phyloP scores from a whole-genome alignment of 352 stramenopile species.

The Phytophthora aleatoria region DNA sequence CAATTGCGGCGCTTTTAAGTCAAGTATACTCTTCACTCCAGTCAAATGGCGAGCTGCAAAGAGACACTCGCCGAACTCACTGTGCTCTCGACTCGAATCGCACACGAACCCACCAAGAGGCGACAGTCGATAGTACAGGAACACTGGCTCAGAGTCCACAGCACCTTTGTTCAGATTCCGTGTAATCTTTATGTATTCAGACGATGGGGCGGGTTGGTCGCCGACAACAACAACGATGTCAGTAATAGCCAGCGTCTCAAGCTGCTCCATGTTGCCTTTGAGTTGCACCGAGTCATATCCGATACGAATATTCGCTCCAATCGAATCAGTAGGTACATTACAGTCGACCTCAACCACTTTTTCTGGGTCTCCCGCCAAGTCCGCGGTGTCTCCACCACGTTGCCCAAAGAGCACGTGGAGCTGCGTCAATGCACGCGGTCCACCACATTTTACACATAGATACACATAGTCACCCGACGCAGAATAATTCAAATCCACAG shows the following conservation, averaged over 20 bases:
- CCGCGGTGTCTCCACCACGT: slow-evolving; percentile 12
- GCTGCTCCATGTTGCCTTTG: slow-evolving; percentile 33
- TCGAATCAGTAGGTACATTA: slow-evolving; percentile 38
- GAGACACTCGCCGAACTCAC: slow-evolving; percentile 71
- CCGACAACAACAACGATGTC: slow-evolving; percentile 57
- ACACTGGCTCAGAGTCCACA: slow-evolving; percentile 36
- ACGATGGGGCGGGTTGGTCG: slow-evolving; percentile 26
- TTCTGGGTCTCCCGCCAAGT: slow-evolving; percentile 1
- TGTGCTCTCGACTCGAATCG: slow-evolving; percentile 43
- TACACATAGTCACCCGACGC: slow-evolving; percentile 71
- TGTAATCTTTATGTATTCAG: slow-evolving; percentile 55
- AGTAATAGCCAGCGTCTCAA: slow-evolving; percentile 59
- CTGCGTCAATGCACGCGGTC: slow-evolving; percentile 42
- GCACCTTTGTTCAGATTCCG: slow-evolving; percentile 60
- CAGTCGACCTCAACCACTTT: slow-evolving; percentile 32
- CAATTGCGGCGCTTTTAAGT: slow-evolving; percentile 39
- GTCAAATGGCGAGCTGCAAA: slow-evolving; percentile 55
- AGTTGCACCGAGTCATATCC: slow-evolving; percentile 39
- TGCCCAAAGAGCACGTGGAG: slow-evolving; percentile 25
- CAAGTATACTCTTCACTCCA: slow-evolving; percentile 15
- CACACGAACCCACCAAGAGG: slow-evolving; percentile 70
- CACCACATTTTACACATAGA: slow-evolving; percentile 69
- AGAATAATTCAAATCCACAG: slow-evolving; percentile 64
- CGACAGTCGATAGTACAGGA: slow-evolving; percentile 59
- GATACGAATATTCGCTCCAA: slow-evolving; percentile 32